Evolutionary conservation across 1,284 basidiomycete species (phyloP).

Genomic region (Apiotrichum gamsii): DNA sequence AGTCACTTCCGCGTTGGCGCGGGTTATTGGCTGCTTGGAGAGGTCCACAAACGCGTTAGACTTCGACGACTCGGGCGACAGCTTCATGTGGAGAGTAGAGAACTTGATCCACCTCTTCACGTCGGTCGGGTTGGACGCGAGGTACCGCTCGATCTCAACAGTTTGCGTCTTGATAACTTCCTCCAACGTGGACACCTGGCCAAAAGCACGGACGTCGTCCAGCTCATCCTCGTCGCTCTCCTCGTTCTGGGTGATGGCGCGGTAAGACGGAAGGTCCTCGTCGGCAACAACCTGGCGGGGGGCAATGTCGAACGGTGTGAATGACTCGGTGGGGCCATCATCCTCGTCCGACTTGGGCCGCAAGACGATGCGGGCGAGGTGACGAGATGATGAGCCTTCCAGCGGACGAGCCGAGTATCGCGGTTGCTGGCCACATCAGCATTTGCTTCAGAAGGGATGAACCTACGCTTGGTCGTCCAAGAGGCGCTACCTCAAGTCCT

Average conservation of each 20-base stretch:
- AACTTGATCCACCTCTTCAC: constrained; percentile 38
- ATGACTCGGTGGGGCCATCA: constrained; percentile 4
- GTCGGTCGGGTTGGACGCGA: constrained; percentile 26
- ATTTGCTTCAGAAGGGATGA: too few relatives aligned
- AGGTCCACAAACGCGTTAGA: not conserved
- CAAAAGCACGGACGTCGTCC: constrained; percentile 17
- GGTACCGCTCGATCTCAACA: constrained; percentile 30
- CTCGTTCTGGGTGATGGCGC: constrained; percentile 16
- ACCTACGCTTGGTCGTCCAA: constrained; percentile 31
- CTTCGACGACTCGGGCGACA: not conserved
- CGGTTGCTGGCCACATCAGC: constrained; percentile 10
- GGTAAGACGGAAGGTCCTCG: constrained; percentile 10
- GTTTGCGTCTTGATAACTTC: constrained; percentile 25
- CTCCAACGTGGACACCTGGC: constrained; percentile 28
- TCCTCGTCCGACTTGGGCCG: not conserved
- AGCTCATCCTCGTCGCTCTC: constrained; percentile 18
- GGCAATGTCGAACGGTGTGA: constrained; percentile 4
- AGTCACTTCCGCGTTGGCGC: constrained; percentile 39
- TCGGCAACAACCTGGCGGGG: not conserved
- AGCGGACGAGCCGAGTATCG: constrained; percentile 13
- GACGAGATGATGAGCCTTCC: constrained; percentile 6
- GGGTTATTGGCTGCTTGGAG: constrained; percentile 7
- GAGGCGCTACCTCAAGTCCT: constrained; percentile 30
- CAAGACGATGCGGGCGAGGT: constrained; percentile 9
- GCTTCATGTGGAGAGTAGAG: constrained; percentile 33